Conservation (phyloP, 169 alveolate species). For the Cryptosporidium ryanae region DNA sequence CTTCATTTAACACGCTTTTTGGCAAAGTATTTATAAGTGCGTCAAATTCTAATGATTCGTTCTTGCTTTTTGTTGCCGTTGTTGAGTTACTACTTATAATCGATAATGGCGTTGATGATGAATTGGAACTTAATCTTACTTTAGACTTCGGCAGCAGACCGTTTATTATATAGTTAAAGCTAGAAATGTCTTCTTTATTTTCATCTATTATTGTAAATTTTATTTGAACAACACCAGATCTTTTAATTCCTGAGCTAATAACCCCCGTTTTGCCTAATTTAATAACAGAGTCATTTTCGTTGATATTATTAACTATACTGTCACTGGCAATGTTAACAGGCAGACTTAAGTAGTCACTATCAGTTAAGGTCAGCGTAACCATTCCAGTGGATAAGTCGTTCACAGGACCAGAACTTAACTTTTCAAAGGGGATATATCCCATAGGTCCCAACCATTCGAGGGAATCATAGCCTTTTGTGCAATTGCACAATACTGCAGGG, state of each 20-base stretch:
- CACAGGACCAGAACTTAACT: neutral
- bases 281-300: neutral
- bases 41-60: neutral
- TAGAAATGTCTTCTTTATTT: slow-evolving; percentile 55
- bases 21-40: slow-evolving; percentile 17
- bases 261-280: neutral
- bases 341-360: neutral
- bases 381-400: slow-evolving; percentile 27
- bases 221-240: neutral
- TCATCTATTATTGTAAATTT: slow-evolving; percentile 43
- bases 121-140: neutral
- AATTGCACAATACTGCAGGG: slow-evolving; percentile 25
- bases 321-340: neutral
- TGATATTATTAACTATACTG: neutral
- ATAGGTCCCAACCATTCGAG: slow-evolving; percentile 69
- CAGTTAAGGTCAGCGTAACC: slow-evolving; percentile 1
- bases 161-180: slow-evolving; percentile 27
- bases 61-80: slow-evolving; percentile 22
- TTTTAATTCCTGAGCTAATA: neutral
- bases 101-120: neutral
- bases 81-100: slow-evolving; percentile 16
- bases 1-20: slow-evolving; percentile 51
- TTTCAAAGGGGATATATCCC: slow-evolving; percentile 53
- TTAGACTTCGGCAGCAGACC: slow-evolving; percentile 36
- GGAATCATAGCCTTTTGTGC: slow-evolving; percentile 51